Evolutionary conservation across 768 basidiomycete genomes (phyloP).

Genomic region (Cyclocybe cylindracea): DNA sequence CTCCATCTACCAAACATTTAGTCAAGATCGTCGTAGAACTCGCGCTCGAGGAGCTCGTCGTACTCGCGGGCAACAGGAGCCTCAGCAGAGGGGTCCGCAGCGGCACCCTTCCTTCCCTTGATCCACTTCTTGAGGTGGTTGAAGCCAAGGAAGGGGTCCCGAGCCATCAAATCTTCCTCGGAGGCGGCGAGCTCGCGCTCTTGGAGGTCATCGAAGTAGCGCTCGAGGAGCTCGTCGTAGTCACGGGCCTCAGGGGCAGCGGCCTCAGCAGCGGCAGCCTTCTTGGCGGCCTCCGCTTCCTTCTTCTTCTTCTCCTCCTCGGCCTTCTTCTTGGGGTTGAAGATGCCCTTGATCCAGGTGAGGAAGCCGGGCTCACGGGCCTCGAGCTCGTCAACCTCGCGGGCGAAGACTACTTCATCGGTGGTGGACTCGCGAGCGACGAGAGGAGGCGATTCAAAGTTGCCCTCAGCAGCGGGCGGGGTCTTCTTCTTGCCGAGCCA

Average conservation of each 20-base stretch:
- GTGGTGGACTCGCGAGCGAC: too few species aligned
- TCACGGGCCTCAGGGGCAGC: constrained; percentile 6
- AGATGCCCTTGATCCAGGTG: too few species aligned
- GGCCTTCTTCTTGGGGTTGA: too few species aligned
- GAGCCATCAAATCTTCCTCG: too few species aligned
- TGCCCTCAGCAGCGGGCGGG: too few species aligned
- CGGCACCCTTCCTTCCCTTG: neutral
- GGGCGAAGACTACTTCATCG: too few species aligned
- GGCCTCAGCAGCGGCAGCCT: neutral
- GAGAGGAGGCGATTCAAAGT: too few species aligned
- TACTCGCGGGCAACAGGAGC: neutral
- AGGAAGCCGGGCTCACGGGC: too few species aligned
- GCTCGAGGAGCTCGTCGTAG: constrained; percentile 4
- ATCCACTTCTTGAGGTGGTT: constrained; percentile 2
- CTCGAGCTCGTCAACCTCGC: too few species aligned
- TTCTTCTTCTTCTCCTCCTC: neutral
- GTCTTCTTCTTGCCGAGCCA: too few species aligned
- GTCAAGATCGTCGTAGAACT: constrained; percentile 17
- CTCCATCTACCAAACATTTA: constrained; percentile 8
- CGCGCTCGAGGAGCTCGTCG: constrained; percentile 11
- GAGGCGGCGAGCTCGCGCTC: constrained; percentile 1
- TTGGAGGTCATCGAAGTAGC: constrained; percentile 6
- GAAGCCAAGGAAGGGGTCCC: constrained; percentile 5
- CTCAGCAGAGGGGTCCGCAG: neutral
- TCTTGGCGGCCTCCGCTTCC: too few species aligned